Conservation (phyloP, 305 asterid species). For the Salvia sclarea region DNA sequence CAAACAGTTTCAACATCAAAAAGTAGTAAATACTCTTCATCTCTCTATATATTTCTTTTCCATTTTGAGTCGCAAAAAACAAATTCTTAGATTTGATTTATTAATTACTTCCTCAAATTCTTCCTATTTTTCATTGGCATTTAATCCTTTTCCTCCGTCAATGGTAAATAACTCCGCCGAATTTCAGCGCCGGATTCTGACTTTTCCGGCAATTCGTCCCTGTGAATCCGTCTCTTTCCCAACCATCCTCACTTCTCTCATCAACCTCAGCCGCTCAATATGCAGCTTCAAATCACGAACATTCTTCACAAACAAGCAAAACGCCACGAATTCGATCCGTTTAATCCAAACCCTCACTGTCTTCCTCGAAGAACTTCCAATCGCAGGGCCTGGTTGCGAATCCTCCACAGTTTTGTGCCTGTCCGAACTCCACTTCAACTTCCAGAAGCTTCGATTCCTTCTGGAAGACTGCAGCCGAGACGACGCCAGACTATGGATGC, state of each 20-base stretch:
- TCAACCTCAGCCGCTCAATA: slow-evolving; percentile 47
- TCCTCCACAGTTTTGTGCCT: slow-evolving; percentile 42
- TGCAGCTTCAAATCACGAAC: slow-evolving; percentile 49
- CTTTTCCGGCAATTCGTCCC: slow-evolving; percentile 82
- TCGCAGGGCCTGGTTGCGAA: slow-evolving; percentile 9
- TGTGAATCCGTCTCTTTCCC: slow-evolving; percentile 53
- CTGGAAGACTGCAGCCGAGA: slow-evolving; percentile 67
- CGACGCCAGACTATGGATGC: slow-evolving; percentile 61
- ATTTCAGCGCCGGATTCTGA: slow-evolving; percentile 73
- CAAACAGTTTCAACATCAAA: not conserved
- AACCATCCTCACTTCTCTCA: slow-evolving; percentile 50
- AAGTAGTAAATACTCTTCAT: not conserved
- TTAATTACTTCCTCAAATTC: not conserved
- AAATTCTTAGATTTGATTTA: not conserved
- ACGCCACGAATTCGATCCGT: slow-evolving; percentile 47
- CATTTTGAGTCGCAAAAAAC: not conserved
- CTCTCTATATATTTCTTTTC: not conserved
- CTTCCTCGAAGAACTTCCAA: slow-evolving; percentile 53
- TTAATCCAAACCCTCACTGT: slow-evolving; percentile 53
- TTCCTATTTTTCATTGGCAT: not conserved
- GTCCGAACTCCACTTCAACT: slow-evolving; percentile 76
- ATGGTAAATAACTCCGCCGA: slow-evolving; percentile 54
- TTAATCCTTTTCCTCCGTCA: slow-evolving; percentile 22
- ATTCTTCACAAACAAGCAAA: slow-evolving; percentile 55
- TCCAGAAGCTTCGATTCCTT: slow-evolving; percentile 66